Evolutionary conservation across 73 alveolate species (phyloP).

Genomic region (Tetrahymena thermophila): DNA sequence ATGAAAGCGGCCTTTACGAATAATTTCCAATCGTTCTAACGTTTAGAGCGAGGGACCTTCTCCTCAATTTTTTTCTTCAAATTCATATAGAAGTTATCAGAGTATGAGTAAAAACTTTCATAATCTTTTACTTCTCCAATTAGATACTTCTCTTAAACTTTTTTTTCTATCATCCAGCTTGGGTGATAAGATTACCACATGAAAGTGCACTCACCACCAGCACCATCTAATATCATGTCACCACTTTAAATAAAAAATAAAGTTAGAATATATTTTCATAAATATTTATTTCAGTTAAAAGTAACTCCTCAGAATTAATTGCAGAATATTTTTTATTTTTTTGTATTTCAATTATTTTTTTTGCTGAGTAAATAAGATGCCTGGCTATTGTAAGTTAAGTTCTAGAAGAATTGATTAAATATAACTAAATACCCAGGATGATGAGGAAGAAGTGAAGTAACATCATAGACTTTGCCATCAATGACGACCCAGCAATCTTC

Average conservation of each 20-base stretch:
- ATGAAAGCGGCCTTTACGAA: constrained; percentile 40
- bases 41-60: constrained; percentile 43
- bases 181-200: constrained; percentile 78
- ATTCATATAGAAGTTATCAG: constrained; percentile 49
- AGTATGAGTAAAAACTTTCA: constrained; percentile 58
- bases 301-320: background rate
- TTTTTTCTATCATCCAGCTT: constrained; percentile 14
- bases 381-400: background rate
- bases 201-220: constrained; percentile 81
- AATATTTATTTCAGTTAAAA: background rate
- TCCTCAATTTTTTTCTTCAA: constrained; percentile 59
- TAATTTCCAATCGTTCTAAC: constrained; percentile 48
- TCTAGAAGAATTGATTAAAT: background rate
- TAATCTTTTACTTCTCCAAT: constrained; percentile 72
- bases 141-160: constrained; percentile 39
- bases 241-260: constrained; percentile 37
- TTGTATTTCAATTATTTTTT: too few relatives aligned
- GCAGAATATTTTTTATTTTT: background rate
- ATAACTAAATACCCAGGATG: constrained; percentile 60
- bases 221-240: constrained; percentile 65
- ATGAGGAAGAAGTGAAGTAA: constrained; percentile 53
- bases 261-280: background rate
- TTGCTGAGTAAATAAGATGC: background rate
- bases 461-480: constrained; percentile 69
- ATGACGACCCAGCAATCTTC: constrained; percentile 69